Conservation (phyloP, 2,329 filamentous ascomycete genomes). For the Diaporthe destruens region DNA sequence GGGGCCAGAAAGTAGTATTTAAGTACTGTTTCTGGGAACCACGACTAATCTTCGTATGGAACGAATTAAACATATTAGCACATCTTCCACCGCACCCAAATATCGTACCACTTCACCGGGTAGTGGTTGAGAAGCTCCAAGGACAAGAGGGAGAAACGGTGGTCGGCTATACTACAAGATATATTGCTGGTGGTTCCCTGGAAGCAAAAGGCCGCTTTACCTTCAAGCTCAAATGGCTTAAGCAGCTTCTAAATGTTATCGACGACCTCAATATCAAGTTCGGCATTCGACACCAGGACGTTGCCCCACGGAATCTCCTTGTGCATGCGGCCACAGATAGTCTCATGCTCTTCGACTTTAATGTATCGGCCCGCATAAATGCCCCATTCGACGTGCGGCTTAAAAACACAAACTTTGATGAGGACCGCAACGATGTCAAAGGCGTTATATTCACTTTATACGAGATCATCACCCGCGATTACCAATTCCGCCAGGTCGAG, state of each 20-base stretch:
- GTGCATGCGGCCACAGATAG: not conserved
- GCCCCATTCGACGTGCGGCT: too few relatives aligned
- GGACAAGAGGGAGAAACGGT: not conserved
- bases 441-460: not conserved
- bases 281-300: not conserved
- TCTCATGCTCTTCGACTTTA: not conserved
- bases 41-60: not conserved
- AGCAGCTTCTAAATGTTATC: not conserved
- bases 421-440: not conserved
- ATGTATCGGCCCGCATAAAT: not conserved
- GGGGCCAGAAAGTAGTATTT: not conserved
- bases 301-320: not conserved
- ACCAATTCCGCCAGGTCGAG: not conserved
- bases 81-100: not conserved
- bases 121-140: not conserved
- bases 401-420: not conserved
- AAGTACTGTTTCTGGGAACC: not conserved
- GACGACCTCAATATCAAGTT: not conserved
- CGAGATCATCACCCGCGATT: not conserved
- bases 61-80: not conserved
- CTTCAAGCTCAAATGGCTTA: not conserved
- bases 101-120: not conserved
- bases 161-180: not conserved
- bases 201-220: not conserved
- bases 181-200: not conserved